Base-by-base conservation (phyloP, 345 rosid genomes). In the Xanthoceras sorbifolium region DNA sequence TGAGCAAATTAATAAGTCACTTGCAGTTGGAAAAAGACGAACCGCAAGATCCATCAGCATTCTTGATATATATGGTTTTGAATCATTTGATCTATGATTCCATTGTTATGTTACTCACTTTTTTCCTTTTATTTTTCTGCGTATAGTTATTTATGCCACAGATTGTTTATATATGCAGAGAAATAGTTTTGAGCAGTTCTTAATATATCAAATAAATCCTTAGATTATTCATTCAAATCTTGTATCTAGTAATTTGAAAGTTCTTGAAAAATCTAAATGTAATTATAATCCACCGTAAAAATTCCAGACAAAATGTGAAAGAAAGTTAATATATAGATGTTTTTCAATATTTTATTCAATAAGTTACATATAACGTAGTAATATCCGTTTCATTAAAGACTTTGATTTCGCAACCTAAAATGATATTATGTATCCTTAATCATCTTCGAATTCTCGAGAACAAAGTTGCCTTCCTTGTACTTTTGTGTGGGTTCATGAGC, bases 151-250 rank as follows among this genome's bases (percentile, higher is more conserved):
- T 72, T 72, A 82, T 75, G 42, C 59, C 9, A 61, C 70, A 36
- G 79, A 69, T n/a, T n/a, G n/a, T n/a, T 60, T 74, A 22, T 76
- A 72, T 83, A 29, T 86, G 88, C 92, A 95, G 99, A 92, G 89
- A 75, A 95, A 95, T 85, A 95, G 99, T 83, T 95, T 95, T 82
- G 99, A 95, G 90, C 99, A 95, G 82, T 94, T 94, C n/a, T n/a
- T n/a, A n/a, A n/a, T n/a, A n/a, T n/a, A n/a, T n/a, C n/a, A n/a
- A n/a, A n/a, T n/a, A n/a, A n/a, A n/a, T n/a, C n/a, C n/a, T n/a
- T n/a, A n/a, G n/a, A n/a, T n/a, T n/a, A n/a, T n/a, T n/a, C n/a
- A n/a, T n/a, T n/a, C n/a, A n/a, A n/a, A n/a, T n/a, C n/a, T n/a
- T n/a, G n/a, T n/a, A n/a, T n/a, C n/a, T n/a, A n/a, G n/a, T n/a